These are phyloP conservation scores for Pelargonium citronellum DNA, from an alignment of 441 rosid species.

Conservation along the genomic window DNA sequence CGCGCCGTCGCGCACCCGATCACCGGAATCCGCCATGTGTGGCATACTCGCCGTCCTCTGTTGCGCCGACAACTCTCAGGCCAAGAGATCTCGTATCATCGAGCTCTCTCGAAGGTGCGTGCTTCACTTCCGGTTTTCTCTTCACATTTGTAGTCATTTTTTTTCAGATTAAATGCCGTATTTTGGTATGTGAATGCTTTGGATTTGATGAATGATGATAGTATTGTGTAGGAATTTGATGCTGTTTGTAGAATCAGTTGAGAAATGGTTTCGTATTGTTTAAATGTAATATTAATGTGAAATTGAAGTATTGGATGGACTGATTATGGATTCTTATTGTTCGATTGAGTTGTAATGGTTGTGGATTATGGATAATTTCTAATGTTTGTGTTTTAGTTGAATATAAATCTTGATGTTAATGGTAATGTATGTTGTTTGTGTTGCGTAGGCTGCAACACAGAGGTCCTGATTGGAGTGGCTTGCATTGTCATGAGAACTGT, in stretches of 20 bases:
- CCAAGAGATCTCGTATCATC: conserved; percentile 90
- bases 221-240: not conserved
- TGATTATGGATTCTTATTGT: no score
- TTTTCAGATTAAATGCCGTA: not conserved
- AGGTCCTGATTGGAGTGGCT: conserved; percentile 99
- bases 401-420: not conserved
- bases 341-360: no score
- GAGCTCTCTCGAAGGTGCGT: conserved; percentile 77
- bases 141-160: not conserved
- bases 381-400: not conserved
- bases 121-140: no score
- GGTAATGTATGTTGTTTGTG: not conserved
- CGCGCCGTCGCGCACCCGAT: not conserved
- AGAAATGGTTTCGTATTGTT: not conserved
- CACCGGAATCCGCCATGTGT: conserved; percentile 52
- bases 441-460: conserved; percentile 65
- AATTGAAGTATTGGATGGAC: no score
- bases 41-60: conserved; percentile 93
- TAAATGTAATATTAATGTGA: not conserved
- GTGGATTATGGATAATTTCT: no score
- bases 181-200: not conserved
- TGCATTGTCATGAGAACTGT: conserved; percentile 65
- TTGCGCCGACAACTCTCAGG: conserved; percentile 75
- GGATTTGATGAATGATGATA: not conserved
- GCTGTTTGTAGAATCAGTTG: not conserved